A percentile compares a stretch with the other conserved stretches of the same genome.
These are phyloP conservation scores for Penicillium daleae DNA, from an alignment of 495 filamentous ascomycete genomes.

Conservation along the genomic window DNA sequence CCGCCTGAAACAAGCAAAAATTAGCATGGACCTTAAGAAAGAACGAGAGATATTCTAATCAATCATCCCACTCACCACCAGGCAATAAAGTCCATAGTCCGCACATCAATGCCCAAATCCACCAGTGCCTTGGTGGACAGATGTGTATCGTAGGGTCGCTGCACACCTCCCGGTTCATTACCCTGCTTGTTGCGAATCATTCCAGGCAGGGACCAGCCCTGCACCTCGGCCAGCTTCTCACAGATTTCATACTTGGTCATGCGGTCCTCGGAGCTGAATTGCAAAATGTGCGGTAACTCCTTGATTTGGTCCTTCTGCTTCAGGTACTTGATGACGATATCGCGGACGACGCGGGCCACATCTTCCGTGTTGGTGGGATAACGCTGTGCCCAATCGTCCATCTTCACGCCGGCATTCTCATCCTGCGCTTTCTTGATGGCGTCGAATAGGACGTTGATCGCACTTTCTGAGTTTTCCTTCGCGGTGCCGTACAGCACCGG, in stretches of 20 bases:
- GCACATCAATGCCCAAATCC: conserved; percentile 76
- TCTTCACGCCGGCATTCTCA: conserved; percentile 61
- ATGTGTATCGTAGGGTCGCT: conserved; percentile 89
- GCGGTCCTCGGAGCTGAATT: conserved; percentile 85
- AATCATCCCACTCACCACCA: conserved; percentile 72
- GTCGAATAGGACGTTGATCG: conserved; percentile 81
- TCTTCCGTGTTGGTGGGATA: conserved; percentile 90
- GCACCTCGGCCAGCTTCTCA: conserved; percentile 75
- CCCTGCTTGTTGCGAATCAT: conserved; percentile 74
- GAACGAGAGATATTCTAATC: conserved; percentile 13
- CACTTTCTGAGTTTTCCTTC: conserved; percentile 66
- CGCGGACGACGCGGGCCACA: conserved; percentile 76
- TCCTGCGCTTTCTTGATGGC: conserved; percentile 69
- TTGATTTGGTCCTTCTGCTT: conserved; percentile 41
- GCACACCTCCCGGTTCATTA: conserved; percentile 73
- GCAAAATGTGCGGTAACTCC: conserved; percentile 71
- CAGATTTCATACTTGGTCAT: conserved; percentile 94
- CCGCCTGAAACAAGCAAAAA: conserved; percentile 33
- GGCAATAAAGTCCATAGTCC: conserved; percentile 72
- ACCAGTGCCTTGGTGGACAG: conserved; percentile 76
- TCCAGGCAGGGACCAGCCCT: conserved; percentile 72
- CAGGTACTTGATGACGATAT: conserved; percentile 72
- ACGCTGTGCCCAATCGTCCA: conserved; percentile 88
- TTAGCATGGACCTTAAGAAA: not conserved
- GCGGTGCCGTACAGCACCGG: conserved; percentile 83